phyloP scores from a whole-genome alignment of 495 filamentous ascomycete species.

The Alectoria sarmentosa region DNA sequence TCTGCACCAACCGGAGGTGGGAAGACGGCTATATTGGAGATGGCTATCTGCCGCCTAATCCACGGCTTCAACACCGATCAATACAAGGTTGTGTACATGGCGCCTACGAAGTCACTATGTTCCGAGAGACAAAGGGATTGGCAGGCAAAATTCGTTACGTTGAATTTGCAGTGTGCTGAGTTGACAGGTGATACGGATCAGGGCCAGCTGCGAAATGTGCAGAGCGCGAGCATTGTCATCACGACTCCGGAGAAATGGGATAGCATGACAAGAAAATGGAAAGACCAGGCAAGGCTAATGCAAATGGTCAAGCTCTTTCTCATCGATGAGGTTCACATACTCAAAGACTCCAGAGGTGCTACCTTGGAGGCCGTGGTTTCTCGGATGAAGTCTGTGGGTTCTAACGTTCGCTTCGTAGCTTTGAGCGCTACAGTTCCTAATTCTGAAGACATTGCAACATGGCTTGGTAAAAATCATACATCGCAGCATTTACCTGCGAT shows the following conservation, averaged over 20 bases:
- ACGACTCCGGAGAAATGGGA: slow-evolving; percentile 99
- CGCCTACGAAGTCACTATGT: slow-evolving; percentile 90
- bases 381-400: slow-evolving; percentile 88
- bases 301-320: slow-evolving; percentile 84
- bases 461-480: slow-evolving; percentile 75
- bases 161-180: slow-evolving; percentile 74
- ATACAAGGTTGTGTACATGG: slow-evolving; percentile 93
- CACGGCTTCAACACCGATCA: slow-evolving; percentile 53
- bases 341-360: slow-evolving; percentile 83
- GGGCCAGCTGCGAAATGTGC: slow-evolving; percentile 63
- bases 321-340: slow-evolving; percentile 94
- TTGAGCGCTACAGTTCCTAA: slow-evolving; percentile 93
- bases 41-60: slow-evolving; percentile 81
- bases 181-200: slow-evolving; percentile 88
- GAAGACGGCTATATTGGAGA: slow-evolving; percentile 85
- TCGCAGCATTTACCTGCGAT: slow-evolving; percentile 62
- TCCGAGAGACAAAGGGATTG: slow-evolving; percentile 78
- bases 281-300: slow-evolving; percentile 78
- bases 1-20: slow-evolving; percentile 90
- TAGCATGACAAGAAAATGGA: slow-evolving; percentile 93
- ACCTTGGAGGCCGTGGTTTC: slow-evolving; percentile 94
- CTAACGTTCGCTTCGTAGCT: slow-evolving; percentile 83
- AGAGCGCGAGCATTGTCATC: slow-evolving; percentile 82
- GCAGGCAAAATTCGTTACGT: slow-evolving; percentile 70
- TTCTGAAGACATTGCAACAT: slow-evolving; percentile 79